phyloP scores from a whole-genome alignment of 352 stramenopile genomes.

The Saprolegnia diclina region DNA sequence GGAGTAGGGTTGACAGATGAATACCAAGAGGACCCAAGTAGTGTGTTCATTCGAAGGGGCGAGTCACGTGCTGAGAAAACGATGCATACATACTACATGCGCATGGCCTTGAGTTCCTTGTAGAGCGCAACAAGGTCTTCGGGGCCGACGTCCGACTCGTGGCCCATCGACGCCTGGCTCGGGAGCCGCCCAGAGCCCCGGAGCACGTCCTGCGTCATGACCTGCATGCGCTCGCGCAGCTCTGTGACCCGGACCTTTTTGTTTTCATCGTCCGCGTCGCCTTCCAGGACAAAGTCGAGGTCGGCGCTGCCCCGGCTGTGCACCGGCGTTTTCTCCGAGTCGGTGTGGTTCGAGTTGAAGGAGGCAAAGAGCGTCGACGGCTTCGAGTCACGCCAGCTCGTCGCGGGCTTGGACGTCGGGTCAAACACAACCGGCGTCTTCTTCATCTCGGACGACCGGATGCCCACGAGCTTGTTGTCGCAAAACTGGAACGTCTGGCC shows the following conservation, averaged over 20 bases:
- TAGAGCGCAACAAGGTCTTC: constrained; percentile 21
- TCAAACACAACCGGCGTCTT: neutral
- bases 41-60: too few species aligned
- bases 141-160: neutral
- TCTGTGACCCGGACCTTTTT: neutral
- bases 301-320: neutral
- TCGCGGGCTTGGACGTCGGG: neutral
- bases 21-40: too few species aligned
- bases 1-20: too few species aligned
- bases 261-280: constrained; percentile 1
- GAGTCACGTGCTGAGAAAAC: too few species aligned
- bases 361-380: neutral
- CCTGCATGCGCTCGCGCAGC: constrained; percentile 17
- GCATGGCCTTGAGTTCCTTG: constrained; percentile 27
- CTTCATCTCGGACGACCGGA: constrained; percentile 14
- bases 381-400: neutral
- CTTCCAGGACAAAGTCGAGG: neutral
- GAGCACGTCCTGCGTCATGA: constrained; percentile 16
- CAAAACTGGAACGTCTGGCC: constrained; percentile 25
- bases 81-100: constrained; percentile 7
- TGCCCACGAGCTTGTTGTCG: constrained; percentile 25
- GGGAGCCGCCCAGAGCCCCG: neutral
- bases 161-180: neutral
- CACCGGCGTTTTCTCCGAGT: constrained; percentile 7
- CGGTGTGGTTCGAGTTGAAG: constrained; percentile 15